These are phyloP conservation scores for Vitis hybrid DNA, from an alignment of 177 flowering plant genomes.

Conservation along the genomic window DNA sequence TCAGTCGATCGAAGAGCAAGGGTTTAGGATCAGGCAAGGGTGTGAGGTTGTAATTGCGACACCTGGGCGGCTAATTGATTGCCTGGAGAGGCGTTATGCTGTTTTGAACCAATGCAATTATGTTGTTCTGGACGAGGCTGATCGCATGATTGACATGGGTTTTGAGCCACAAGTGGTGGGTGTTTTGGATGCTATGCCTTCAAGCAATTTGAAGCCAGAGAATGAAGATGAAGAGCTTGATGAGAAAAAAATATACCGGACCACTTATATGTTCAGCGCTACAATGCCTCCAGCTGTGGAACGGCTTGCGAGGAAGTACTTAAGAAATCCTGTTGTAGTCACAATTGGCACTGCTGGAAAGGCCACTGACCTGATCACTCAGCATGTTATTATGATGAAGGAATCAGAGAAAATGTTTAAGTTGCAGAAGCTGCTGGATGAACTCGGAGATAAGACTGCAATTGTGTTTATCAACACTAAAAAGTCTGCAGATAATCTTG, in stretches of 20 bases:
- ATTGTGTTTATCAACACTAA: slow-evolving; percentile 83
- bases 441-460: slow-evolving; percentile 78
- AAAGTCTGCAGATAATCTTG: slow-evolving; percentile 61
- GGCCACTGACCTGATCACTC: slow-evolving; percentile 71
- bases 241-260: slow-evolving; percentile 69
- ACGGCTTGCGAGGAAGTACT: slow-evolving; percentile 76
- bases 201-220: slow-evolving; percentile 81
- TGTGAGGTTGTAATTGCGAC: slow-evolving; percentile 88
- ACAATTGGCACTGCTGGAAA: slow-evolving; percentile 87
- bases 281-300: slow-evolving; percentile 91
- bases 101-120: slow-evolving; percentile 76
- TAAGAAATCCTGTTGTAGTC: slow-evolving; percentile 86
- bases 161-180: slow-evolving; percentile 85
- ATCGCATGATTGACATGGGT: slow-evolving; percentile 84
- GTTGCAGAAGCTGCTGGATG: slow-evolving; percentile 61
- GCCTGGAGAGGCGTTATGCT: slow-evolving; percentile 72
- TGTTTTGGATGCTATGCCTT: slow-evolving; percentile 86
- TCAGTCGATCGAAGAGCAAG: slow-evolving; percentile 83
- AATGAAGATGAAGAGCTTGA: slow-evolving; percentile 92
- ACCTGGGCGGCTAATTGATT: slow-evolving; percentile 77
- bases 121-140: slow-evolving; percentile 92
- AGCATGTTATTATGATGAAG: slow-evolving; percentile 72
- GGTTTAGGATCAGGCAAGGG: slow-evolving; percentile 73
- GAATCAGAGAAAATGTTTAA: slow-evolving; percentile 65
- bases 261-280: slow-evolving; percentile 90